phyloP scores from a whole-genome alignment of 2,329 filamentous ascomycete genomes.

The Diaporthe citrichinensis region DNA sequence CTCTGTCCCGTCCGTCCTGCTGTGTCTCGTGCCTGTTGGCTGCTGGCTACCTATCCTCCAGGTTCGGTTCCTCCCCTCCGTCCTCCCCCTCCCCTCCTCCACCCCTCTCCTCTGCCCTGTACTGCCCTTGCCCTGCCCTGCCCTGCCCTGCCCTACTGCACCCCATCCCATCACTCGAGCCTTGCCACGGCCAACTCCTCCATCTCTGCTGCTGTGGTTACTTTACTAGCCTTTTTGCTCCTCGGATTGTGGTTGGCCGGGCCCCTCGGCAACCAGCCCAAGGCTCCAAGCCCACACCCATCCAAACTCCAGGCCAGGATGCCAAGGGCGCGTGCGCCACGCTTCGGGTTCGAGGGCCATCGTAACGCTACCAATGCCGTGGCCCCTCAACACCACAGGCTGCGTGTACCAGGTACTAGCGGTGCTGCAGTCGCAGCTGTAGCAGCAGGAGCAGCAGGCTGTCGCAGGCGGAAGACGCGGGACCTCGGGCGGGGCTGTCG shows the following conservation, averaged over 20 bases:
- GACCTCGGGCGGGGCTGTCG: slow-evolving; percentile 17
- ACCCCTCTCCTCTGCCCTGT: background rate
- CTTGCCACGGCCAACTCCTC: slow-evolving; percentile 18
- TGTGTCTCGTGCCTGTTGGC: background rate
- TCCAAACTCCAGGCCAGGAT: slow-evolving; percentile 25
- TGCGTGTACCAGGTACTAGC: slow-evolving; percentile 1
- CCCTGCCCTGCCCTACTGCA: slow-evolving; percentile 5
- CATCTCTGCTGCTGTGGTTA: slow-evolving; percentile 24
- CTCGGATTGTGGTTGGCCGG: slow-evolving; percentile 22
- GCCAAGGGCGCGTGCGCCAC: slow-evolving; percentile 34
- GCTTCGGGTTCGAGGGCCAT: slow-evolving; percentile 2
- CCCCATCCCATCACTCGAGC: slow-evolving; percentile 2
- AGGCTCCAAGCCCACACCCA: slow-evolving; percentile 22
- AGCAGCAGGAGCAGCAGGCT: background rate
- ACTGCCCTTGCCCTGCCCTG: background rate
- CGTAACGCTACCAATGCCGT: background rate
- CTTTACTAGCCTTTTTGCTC: slow-evolving; percentile 30
- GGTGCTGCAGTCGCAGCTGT: background rate
- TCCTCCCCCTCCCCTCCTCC: background rate
- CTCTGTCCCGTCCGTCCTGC: background rate
- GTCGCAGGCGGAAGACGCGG: slow-evolving; percentile 28
- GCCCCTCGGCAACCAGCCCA: slow-evolving; percentile 29
- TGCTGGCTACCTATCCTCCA: background rate
- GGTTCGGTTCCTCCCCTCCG: slow-evolving; percentile 9
- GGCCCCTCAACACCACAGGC: background rate